Evolutionary conservation across 1,139 yeast genomes (phyloP).

Genomic region (Yamadazyma oceani): DNA sequence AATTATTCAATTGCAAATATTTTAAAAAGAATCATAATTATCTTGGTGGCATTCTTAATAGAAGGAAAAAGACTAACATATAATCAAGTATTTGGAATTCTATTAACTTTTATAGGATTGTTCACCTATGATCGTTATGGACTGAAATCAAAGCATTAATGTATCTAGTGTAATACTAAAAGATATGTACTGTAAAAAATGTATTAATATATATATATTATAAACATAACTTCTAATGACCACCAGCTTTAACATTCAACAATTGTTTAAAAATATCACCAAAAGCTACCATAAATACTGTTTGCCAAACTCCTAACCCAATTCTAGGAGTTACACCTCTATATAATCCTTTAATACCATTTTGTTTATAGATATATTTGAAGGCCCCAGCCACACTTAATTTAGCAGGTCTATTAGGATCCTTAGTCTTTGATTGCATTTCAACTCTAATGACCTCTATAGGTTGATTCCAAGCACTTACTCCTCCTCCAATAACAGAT

Average conservation of each 20-base stretch:
- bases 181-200: not conserved
- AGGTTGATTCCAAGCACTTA: slow-evolving; percentile 98
- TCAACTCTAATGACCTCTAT: slow-evolving; percentile 96
- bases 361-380: slow-evolving; percentile 75
- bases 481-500: slow-evolving; percentile 94
- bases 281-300: slow-evolving; percentile 98
- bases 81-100: slow-evolving; percentile 67
- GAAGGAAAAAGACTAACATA: slow-evolving; percentile 59
- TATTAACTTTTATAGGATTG: slow-evolving; percentile 64
- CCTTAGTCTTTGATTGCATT: slow-evolving; percentile 91
- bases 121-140: slow-evolving; percentile 64
- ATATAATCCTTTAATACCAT: slow-evolving; percentile 88
- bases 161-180: slow-evolving; percentile 1
- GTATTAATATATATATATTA: not conserved
- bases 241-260: slow-evolving; percentile 45
- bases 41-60: slow-evolving; percentile 75
- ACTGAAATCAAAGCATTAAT: slow-evolving; percentile 1
- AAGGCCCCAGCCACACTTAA: slow-evolving; percentile 78
- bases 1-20: slow-evolving; percentile 90
- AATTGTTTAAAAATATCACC: slow-evolving; percentile 73
- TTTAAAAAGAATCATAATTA: slow-evolving; percentile 82
- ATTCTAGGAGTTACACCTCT: slow-evolving; percentile 97
- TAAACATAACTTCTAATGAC: too few species aligned
- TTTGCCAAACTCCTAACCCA: slow-evolving; percentile 97
- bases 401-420: slow-evolving; percentile 94